These are phyloP conservation scores for Microcos paniculata DNA, from an alignment of 345 rosid species.

Conservation along the genomic window DNA sequence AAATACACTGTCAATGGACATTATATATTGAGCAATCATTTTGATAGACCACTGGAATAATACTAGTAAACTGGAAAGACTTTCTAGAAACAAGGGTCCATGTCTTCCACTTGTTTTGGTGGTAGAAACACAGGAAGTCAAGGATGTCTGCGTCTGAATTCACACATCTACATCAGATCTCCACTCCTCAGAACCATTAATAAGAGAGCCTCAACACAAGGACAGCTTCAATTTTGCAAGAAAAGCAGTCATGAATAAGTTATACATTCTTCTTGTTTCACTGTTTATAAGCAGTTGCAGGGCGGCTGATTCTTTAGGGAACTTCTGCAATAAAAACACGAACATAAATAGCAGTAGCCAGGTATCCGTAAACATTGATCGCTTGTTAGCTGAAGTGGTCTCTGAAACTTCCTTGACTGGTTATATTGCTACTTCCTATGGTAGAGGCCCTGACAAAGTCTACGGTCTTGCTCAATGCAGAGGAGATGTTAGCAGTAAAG, in stretches of 20 bases:
- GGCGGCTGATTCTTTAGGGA: too few species aligned
- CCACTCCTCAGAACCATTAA: neutral
- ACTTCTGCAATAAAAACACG: too few species aligned
- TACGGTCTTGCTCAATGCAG: slow-evolving; percentile 84
- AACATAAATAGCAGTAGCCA: slow-evolving; percentile 25
- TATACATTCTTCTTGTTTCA: too few species aligned
- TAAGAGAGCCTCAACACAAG: neutral
- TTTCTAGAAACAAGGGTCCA: neutral
- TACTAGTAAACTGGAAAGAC: neutral
- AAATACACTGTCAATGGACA: neutral
- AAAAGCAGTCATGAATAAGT: too few species aligned
- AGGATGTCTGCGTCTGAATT: too few species aligned
- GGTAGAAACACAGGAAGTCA: too few species aligned
- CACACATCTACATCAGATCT: neutral
- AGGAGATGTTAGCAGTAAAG: slow-evolving; percentile 55
- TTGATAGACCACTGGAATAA: neutral
- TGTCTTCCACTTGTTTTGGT: neutral
- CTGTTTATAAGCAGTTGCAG: too few species aligned
- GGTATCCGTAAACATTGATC: slow-evolving; percentile 43
- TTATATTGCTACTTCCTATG: slow-evolving; percentile 38
- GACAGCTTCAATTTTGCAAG: neutral
- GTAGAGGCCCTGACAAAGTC: slow-evolving; percentile 39
- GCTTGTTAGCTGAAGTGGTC: slow-evolving; percentile 38
- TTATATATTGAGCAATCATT: neutral
- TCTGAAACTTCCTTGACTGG: slow-evolving; percentile 43